Conservation (phyloP, 2,329 filamentous ascomycete genomes). For the Monilinia polystroma region DNA sequence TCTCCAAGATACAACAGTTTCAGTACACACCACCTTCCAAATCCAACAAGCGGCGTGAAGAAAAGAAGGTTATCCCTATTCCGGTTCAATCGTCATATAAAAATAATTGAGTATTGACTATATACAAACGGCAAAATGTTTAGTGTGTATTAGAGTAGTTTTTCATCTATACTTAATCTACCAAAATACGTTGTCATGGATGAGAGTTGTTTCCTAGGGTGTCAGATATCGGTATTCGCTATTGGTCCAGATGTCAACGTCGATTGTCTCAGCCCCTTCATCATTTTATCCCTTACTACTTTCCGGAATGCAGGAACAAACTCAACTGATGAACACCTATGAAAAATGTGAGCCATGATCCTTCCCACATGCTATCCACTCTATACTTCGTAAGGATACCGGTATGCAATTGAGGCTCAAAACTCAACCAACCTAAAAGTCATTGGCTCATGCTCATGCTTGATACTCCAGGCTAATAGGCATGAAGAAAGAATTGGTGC, state of each 20-base stretch:
- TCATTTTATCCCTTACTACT: background rate
- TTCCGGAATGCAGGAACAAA: background rate
- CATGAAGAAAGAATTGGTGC: too few relatives aligned
- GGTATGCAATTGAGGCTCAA: too few relatives aligned
- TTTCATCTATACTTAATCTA: too few relatives aligned
- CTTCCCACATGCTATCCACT: too few relatives aligned
- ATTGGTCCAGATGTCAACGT: background rate
- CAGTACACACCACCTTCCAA: conserved; percentile 11
- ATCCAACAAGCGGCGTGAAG: background rate
- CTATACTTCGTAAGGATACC: too few relatives aligned
- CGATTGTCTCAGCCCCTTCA: background rate
- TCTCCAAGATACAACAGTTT: background rate
- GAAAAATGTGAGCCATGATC: too few relatives aligned
- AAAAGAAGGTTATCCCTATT: background rate
- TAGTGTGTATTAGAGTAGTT: background rate
- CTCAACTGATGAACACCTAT: too few relatives aligned
- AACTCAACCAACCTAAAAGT: too few relatives aligned
- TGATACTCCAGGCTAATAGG: too few relatives aligned
- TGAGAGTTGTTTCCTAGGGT: background rate
- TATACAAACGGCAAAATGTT: background rate
- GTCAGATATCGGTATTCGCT: background rate
- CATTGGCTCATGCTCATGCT: too few relatives aligned
- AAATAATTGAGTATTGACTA: background rate
- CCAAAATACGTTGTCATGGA: background rate
- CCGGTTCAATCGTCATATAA: background rate